Conservation (phyloP, 2,329 filamentous ascomycete genomes). For the Cadophora gregata region DNA sequence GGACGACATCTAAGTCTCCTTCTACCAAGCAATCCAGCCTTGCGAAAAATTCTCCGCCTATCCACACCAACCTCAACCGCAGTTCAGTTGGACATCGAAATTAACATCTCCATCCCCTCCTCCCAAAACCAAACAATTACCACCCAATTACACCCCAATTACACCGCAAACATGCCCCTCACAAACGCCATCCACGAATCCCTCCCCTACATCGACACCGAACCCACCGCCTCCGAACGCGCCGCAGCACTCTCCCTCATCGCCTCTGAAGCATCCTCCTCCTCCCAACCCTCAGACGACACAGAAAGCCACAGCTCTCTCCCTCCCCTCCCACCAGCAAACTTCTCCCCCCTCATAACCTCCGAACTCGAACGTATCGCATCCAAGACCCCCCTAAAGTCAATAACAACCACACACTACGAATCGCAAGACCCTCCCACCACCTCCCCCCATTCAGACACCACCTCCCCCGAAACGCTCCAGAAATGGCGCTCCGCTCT, state of each 20-base stretch:
- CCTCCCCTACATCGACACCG: conserved; percentile 70
- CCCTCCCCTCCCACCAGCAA: conserved; percentile 59
- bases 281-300: conserved; percentile 44
- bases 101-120: background rate
- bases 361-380: conserved; percentile 71
- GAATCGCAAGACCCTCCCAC: conserved; percentile 71
- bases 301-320: conserved; percentile 52
- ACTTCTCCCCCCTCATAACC: conserved; percentile 70
- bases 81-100: conserved; percentile 16
- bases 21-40: conserved; percentile 7
- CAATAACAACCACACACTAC: conserved; percentile 82
- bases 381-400: conserved; percentile 61
- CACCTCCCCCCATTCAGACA: conserved; percentile 45
- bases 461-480: conserved; percentile 44
- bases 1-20: background rate
- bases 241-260: conserved; percentile 74
- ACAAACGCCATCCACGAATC: conserved; percentile 42
- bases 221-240: conserved; percentile 68
- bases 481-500: conserved; percentile 32
- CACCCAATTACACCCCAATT: conserved; percentile 18
- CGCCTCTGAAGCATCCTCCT: conserved; percentile 60
- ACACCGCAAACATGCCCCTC: conserved; percentile 37
- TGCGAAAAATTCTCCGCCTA: conserved; percentile 14
- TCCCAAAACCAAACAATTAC: background rate
- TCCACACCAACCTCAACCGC: conserved; percentile 1